Evolutionary conservation across 768 basidiomycete species (phyloP), one percentile per base, ranked within the genome.

Genomic region (Boletus fagicola): DNA sequence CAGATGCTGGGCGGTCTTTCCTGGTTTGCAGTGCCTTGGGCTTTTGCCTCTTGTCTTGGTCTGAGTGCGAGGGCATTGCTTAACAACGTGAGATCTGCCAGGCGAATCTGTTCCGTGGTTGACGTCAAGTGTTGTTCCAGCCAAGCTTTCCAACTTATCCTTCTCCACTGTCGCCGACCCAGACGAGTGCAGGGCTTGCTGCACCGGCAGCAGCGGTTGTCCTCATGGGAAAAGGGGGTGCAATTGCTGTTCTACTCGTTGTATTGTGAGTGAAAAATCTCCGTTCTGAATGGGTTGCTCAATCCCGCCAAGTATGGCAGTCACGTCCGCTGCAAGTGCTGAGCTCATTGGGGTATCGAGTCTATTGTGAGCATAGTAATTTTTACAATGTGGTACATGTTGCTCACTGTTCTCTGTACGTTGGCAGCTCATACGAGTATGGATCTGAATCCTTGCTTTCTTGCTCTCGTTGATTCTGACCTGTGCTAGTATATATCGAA

Each of bases 1-100:
- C 59, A 81, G 77, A 80, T 83, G 76, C 72, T 83, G 31, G 83
- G 83, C 4, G 83, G 82, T 6, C 65, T 84, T 33, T 82, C 82
- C 1, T 84, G 83, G 83, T 80, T 81, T 51, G 77, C 79, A 5
- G 77, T 81, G n/a, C 81, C 81, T 13, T 81, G 79, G 64, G 77
- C 75, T 0, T 80, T 82, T 56, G 80, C 75, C 9, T 78, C 79
- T 5, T 76, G 76, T 44, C 70, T 80, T 51, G 80, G 80, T 22
- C 63, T 80, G n/a, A 70, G 77, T 49, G 77, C 76, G 0, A 65
- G 72, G 45, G 78, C 70, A 12, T 63, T 76, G 44, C 62, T 68
- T 47, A 62, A 68, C 38, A 64, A 76, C 54, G 70, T 73, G 51
- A 51, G 68, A 63, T 26, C 30, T 40, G 1, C 7, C 16, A 20